These are phyloP conservation scores for Myxozyma monticola DNA, from an alignment of 805 yeast genomes.

Conservation along the genomic window DNA sequence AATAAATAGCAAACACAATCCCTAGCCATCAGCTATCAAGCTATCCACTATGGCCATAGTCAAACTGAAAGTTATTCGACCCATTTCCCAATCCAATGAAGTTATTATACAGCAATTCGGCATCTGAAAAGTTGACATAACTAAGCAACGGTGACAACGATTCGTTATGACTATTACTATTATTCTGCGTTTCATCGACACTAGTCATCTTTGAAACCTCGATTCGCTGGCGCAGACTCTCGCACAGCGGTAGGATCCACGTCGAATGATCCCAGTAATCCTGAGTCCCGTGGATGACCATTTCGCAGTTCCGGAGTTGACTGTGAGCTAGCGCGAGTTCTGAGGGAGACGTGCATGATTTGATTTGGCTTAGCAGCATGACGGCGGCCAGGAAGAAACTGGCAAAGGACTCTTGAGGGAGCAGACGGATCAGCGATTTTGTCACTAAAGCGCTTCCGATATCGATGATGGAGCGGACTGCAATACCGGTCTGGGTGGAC, in stretches of 20 bases:
- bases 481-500: conserved; percentile 13
- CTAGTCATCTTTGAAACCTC: too few species aligned
- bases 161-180: too few species aligned
- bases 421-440: conserved; percentile 2
- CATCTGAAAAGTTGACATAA: too few species aligned
- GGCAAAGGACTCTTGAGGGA: conserved; percentile 24
- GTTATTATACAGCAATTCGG: too few species aligned
- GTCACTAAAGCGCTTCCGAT: conserved; percentile 15
- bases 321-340: background rate
- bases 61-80: too few species aligned
- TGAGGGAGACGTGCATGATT: background rate
- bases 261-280: conserved; percentile 31
- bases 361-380: conserved; percentile 10
- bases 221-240: conserved; percentile 7
- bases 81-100: too few species aligned
- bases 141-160: too few species aligned
- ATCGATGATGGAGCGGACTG: conserved; percentile 10
- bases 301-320: conserved; percentile 21
- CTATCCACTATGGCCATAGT: too few species aligned
- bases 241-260: conserved; percentile 22
- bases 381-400: conserved; percentile 27
- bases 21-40: too few species aligned
- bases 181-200: too few species aligned
- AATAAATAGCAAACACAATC: too few species aligned
- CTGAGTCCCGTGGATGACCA: conserved; percentile 19